Percentiles rank a stretch among this genome's conserved stretches.
Conservation (phyloP, 1,284 basidiomycete genomes). For the Trichosporon coremiiforme region DNA sequence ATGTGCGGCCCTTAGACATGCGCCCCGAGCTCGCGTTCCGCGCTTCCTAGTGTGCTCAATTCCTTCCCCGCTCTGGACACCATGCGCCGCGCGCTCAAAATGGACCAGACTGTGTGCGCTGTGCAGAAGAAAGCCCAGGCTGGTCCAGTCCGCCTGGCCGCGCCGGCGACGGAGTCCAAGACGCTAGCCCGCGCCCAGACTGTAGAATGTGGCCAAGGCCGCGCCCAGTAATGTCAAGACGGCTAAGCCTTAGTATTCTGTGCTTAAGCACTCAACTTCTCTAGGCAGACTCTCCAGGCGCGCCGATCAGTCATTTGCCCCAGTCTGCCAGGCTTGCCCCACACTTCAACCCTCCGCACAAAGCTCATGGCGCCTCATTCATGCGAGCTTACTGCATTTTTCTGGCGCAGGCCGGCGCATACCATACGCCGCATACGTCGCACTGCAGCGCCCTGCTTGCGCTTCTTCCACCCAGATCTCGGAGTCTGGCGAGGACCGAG, state of each 20-base stretch:
- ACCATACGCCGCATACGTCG: too few relatives aligned
- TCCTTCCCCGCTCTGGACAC: too few relatives aligned
- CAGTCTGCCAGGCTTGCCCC: neutral
- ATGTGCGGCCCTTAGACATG: neutral
- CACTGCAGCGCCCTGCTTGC: too few relatives aligned
- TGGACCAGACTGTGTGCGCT: too few relatives aligned
- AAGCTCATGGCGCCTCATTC: neutral
- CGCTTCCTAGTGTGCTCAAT: neutral
- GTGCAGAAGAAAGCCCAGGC: neutral
- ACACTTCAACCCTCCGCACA: neutral
- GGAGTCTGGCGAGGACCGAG: too few relatives aligned
- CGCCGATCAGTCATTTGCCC: neutral
- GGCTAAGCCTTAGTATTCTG: neutral
- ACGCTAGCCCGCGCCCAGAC: neutral
- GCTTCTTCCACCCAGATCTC: too few relatives aligned
- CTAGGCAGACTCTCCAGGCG: too few relatives aligned
- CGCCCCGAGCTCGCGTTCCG: constrained; percentile 5
- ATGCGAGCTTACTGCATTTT: too few relatives aligned
- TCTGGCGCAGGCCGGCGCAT: too few relatives aligned
- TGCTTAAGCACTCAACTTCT: too few relatives aligned
- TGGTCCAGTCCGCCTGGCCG: neutral
- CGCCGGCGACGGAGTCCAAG: too few relatives aligned
- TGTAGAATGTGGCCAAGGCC: neutral
- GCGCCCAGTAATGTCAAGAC: neutral
- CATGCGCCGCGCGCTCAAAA: too few relatives aligned